Base-by-base conservation (phyloP, 1,139 yeast genomes). In the Scheffersomyces parashehatae region DNA sequence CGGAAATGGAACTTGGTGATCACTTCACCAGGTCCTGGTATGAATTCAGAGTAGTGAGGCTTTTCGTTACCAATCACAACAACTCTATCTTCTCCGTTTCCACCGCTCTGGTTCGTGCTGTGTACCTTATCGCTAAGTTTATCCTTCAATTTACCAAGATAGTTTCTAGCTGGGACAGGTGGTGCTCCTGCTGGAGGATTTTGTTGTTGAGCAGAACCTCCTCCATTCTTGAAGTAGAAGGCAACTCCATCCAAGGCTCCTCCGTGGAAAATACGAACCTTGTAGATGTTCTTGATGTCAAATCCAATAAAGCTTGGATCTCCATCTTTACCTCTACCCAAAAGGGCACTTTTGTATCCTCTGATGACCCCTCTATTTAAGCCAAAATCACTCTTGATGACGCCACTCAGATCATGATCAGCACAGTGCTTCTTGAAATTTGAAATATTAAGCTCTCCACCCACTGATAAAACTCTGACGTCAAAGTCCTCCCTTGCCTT, bases 161-260 rank as follows among this genome's bases (percentile, higher is more conserved):
- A 79, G 46, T 77, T 68, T 51, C 83, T 64, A 8, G 70, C 65
- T 2, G 85, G 83, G 1, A 77, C 57, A 3, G 70, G 69, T 1
- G 83, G 83, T 2, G 54, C 50, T 9, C 47, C 48, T 7, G 36
- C 39, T 20, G 20, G 15, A 7, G 40, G 35, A n/a, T 42, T 30
- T 4, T 29, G 31, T 24, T 28, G 48, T 28, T 30, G 38, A 13
- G 13, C 29, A 10, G n/a, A 6, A 20, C 56, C 49, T 1, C 32
- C n/a, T 9, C 35, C 24, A 3, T n/a, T 20, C 5, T 35, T 37
- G 38, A 49, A 64, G 49, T 55, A 62, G 45, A 68, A 58, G 32
- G 54, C 46, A 34, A 91, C 56, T 2, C 98, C 98, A 65, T 90
- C 96, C 20, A 93, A 65, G 0, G 95, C 93, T 15, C 69, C 63